Base-by-base conservation (phyloP, 495 filamentous ascomycete species). In the Coniosporium apollinis region DNA sequence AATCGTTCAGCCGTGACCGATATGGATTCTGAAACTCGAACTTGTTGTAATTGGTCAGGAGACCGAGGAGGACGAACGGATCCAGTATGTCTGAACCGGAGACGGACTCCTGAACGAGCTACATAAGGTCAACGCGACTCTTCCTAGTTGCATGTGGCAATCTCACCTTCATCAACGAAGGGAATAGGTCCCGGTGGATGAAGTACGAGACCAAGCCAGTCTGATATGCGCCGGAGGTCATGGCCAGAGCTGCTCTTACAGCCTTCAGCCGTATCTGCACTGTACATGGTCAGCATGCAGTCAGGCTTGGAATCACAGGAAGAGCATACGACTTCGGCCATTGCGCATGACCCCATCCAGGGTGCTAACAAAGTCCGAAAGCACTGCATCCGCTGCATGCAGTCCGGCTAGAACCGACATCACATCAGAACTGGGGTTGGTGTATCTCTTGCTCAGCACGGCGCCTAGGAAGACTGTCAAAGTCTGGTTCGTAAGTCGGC, bases 1-100 rank as follows among this genome's bases (percentile, higher is more conserved):
- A 96, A 52, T 97, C 89, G 50, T 91, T 84, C n/a, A 97, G 69
- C 28, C 87, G 79, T 40, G 91, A 60, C 48, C 87, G 79, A 49
- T 97, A 97, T 5, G 89, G 89, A 45, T 97, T 97, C 56, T 93
- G 89, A 38, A 91, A 83, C 59, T 97, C 89, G 47, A 96, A 97
- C 57, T 94, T 97, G 67, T 94, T 94, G 67, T 94, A 96, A 57
- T 97, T 97, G 44, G 80, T 83, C 36, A 97, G 60, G n/a, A 94
- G 60, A 5, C 87, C 91, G 4, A 94, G 60, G 25, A 94, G 66
- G 19, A 78, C 69, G 39, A 94, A 86, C 1, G 87, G 79, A 36
- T 80, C 70, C 18, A 82, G 64, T 30, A 68, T 70, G 43, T 72
- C 61, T 1, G 64, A 54, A 3, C 66, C 57, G 33, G 63, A 65